phyloP scores from a whole-genome alignment of 306 rosid genomes.

The Neltuma alba region DNA sequence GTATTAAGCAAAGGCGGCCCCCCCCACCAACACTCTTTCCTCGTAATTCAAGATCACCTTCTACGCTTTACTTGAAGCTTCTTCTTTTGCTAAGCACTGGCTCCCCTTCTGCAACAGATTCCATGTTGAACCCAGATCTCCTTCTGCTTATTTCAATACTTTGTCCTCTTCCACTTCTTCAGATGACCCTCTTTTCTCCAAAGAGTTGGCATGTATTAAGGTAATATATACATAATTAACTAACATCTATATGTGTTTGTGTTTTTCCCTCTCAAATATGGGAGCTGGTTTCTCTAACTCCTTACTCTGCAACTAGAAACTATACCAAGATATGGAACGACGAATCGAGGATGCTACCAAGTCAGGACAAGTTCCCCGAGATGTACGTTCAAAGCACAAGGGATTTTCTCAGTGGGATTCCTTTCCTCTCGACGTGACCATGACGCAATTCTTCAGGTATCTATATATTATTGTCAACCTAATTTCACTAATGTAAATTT shows the following conservation, averaged over 20 bases:
- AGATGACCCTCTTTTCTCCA: neutral
- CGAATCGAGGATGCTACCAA: conserved; percentile 50
- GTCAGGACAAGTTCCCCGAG: conserved; percentile 56
- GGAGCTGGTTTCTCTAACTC: neutral
- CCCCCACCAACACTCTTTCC: no score
- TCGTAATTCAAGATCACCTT: no score
- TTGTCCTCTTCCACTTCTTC: neutral
- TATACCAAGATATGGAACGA: conserved; percentile 70
- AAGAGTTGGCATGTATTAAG: conserved; percentile 41
- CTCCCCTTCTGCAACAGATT: conserved; percentile 69
- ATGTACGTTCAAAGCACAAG: conserved; percentile 46
- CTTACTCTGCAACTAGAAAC: conserved; percentile 41
- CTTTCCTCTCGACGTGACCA: conserved; percentile 67
- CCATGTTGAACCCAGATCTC: conserved; percentile 72
- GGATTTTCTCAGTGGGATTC: conserved; percentile 70
- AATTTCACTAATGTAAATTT: neutral
- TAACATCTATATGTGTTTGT: neutral
- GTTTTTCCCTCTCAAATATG: neutral
- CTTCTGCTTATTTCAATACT: conserved; percentile 62
- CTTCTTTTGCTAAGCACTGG: conserved; percentile 87
- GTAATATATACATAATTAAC: conserved; percentile 29
- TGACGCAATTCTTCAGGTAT: conserved; percentile 72
- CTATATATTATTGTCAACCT: neutral
- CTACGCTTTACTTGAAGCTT: conserved; percentile 69
- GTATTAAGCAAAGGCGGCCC: no score